phyloP scores from a whole-genome alignment of 169 alveolate species.

The Plasmodium adleri region DNA sequence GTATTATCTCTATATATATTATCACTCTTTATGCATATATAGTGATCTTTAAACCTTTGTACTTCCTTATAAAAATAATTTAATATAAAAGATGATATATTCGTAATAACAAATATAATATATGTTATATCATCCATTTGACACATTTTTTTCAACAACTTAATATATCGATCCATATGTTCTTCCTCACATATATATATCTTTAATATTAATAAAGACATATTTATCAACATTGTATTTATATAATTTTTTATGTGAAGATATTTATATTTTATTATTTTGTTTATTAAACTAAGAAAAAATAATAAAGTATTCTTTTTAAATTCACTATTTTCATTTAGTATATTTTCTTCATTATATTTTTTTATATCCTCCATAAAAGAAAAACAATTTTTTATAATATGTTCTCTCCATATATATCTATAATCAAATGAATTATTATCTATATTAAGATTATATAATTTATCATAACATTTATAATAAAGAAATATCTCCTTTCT shows the following conservation, averaged over 20 bases:
- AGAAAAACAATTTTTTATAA: background rate
- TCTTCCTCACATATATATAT: background rate
- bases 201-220: constrained; percentile 22
- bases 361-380: constrained; percentile 5
- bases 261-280: constrained; percentile 56
- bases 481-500: background rate
- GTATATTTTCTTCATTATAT: constrained; percentile 27
- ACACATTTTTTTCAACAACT: background rate
- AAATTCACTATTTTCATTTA: constrained; percentile 13
- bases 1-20: background rate
- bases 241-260: constrained; percentile 19
- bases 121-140: background rate
- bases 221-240: constrained; percentile 20
- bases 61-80: constrained; percentile 24
- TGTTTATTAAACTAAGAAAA: constrained; percentile 34
- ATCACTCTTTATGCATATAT: background rate
- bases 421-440: background rate
- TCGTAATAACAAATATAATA: constrained; percentile 24
- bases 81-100: constrained; percentile 38
- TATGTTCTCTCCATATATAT: constrained; percentile 43
- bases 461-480: background rate
- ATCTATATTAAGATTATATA: background rate
- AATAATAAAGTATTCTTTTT: constrained; percentile 28
- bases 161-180: background rate
- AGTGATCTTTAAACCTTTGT: background rate